Conservation (phyloP, 257 asterid species). For the Scutellaria baicalensis region DNA sequence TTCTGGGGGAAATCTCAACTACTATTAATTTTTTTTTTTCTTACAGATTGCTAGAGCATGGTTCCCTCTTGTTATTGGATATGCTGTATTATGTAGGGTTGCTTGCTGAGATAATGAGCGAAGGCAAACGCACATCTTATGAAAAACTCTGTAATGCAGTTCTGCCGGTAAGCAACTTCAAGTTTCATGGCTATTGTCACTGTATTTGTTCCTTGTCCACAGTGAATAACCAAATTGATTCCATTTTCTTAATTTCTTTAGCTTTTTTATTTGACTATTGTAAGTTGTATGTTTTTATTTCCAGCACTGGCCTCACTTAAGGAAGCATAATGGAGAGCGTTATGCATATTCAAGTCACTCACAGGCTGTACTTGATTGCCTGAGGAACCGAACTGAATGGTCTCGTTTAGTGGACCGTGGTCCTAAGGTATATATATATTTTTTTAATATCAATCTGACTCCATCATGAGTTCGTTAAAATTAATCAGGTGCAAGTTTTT, state of each 20-base stretch:
- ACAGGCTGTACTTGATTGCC: conserved; percentile 97
- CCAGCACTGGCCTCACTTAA: conserved; percentile 92
- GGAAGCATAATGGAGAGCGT: conserved; percentile 96
- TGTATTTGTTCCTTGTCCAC: background rate
- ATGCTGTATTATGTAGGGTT: conserved; percentile 45
- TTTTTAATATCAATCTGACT: background rate
- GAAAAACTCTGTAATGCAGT: conserved; percentile 91
- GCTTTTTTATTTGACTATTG: conserved; percentile 4
- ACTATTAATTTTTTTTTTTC: background rate
- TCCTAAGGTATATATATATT: conserved; percentile 83
- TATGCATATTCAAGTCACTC: conserved; percentile 94
- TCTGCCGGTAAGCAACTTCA: conserved; percentile 56
- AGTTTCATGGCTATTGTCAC: background rate
- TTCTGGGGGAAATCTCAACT: background rate
- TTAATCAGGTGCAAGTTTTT: background rate
- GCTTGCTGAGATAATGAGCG: conserved; percentile 91
- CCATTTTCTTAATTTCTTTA: background rate
- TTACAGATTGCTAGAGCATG: background rate
- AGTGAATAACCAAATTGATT: background rate
- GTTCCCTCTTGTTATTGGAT: conserved; percentile 8
- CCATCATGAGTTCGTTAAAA: conserved; percentile 1
- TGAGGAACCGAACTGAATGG: conserved; percentile 97
- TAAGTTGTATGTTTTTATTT: background rate
- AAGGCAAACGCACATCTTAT: conserved; percentile 79
- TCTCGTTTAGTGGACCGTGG: conserved; percentile 96